phyloP scores from a whole-genome alignment of 176 grass and related monocot genomes.

The Cymbopogon citratus region DNA sequence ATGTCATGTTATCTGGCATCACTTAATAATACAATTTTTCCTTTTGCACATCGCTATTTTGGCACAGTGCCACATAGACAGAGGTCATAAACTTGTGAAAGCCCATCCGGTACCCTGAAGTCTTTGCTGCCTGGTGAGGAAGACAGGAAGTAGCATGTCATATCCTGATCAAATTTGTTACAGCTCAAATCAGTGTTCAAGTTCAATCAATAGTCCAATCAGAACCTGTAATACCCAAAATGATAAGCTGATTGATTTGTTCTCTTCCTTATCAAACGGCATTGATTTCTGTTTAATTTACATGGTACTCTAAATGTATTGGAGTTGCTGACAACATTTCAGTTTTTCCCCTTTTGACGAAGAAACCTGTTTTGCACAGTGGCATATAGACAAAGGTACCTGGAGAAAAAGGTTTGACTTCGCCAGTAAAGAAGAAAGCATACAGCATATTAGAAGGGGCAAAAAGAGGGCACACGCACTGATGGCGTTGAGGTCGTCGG shows the following conservation, averaged over 20 bases:
- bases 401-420: constrained; percentile 29
- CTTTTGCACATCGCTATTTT: background rate
- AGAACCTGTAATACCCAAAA: constrained; percentile 19
- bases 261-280: background rate
- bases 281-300: constrained; percentile 15
- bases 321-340: constrained; percentile 6
- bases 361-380: constrained; percentile 8
- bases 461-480: constrained; percentile 48
- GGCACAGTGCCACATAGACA: background rate
- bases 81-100: background rate
- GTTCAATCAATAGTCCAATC: background rate
- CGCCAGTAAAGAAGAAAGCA: constrained; percentile 9
- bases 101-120: background rate
- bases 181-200: background rate
- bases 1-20: background rate
- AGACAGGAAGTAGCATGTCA: background rate
- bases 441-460: constrained; percentile 18
- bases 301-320: constrained; percentile 7
- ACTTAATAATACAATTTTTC: background rate
- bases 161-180: constrained; percentile 4
- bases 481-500: constrained; percentile 84
- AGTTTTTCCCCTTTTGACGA: background rate
- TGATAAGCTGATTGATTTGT: background rate
- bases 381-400: background rate
- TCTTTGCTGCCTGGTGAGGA: background rate